Base-by-base conservation (phyloP, 2,329 filamentous ascomycete species). In the Monilinia aucupariae region DNA sequence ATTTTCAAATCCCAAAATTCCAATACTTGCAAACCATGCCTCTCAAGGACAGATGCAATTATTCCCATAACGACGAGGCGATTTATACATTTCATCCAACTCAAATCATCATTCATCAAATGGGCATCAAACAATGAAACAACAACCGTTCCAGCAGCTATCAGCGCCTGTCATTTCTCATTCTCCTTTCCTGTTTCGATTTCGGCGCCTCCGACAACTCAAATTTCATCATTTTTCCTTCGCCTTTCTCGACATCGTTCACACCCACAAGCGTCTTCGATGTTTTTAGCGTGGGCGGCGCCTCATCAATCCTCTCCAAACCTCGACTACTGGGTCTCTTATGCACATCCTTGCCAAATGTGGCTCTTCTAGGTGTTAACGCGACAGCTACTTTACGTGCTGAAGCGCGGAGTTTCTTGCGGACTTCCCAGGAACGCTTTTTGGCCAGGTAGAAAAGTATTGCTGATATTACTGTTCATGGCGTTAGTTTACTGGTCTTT, bases 371-470 rank as follows among this genome's bases (percentile, higher is more conserved):
- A 7, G 85, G 85, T n/a, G 85, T 87, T 62, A 88, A 78, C 6
- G 81, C 85, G 4, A 80, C 82, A 50, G 82, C 83, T 34, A 88
- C 83, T 71, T 79, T 85, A 66, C 80, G 81, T 39, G 85, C 85
- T 1, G 89, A 92, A 67, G 83, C 84, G 62, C 87, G 83, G 63
- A 96, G 80, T 37, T 81, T 88, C 72, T 90, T 85, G 64, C 86
- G 84, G 68, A 94, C 79, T 68, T 86, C 89, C 91, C 91, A 94
- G 75, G 92, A 89, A 53, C 87, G 85, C 78, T 91, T 92, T 80
- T 94, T 94, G 62, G 91, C 89, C 45, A 93, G 74, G 74, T 87
- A 91, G 78, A 89, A 96, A 34, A 94, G 83, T 66, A 87, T 88
- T 89, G 68, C 48, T 53, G 64, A 69, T 27, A 64, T 67, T 62